Evolutionary conservation across 2,329 filamentous ascomycete species (phyloP), one percentile per base, ranked within the genome.

Genomic region (Seiridium cupressi): DNA sequence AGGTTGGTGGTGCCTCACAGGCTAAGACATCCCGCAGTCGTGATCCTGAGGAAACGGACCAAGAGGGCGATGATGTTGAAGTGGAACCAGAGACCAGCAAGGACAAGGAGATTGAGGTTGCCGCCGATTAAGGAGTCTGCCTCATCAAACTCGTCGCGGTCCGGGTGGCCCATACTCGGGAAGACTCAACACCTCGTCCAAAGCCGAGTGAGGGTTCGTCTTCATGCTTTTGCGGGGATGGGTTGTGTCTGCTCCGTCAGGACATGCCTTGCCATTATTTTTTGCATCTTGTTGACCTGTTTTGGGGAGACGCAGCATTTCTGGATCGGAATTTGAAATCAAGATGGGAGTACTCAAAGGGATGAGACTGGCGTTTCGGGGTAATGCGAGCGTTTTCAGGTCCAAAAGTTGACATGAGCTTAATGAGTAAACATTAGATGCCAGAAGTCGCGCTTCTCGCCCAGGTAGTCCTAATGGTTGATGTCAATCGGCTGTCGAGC

Each of bases 1-100:
- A 80, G 18, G 72, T 83, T 36, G 49, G 60, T 32, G 44, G 44
- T 36, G 49, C 55, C 31, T 40, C 58, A 10, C 59, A 59, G 51
- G 5, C 35, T 8, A 55, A 38, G 51, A 18, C n/a, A 4, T 26
- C 18, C 32, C 46, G 31, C 13, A 31, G 18, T 13, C 35, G 40
- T 18, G 51, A 60, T 46, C 57, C 57, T 10, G 49, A 53, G 5
- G 57, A 59, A 8, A 51, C 51, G 7, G 58, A 60, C 26, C 44
- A 49, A 31, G 58, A 55, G 57, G 55, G 46, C 35, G 46, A 58
- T 9, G 55, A 49, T 49, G 47, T 49, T 7, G 49, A 38, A 11
- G 34, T 38, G 9, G 49, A 36, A n/a, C 10, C 10, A 11, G 35
- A 40, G 18, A 26, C 18, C 18, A 26, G 18, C 32, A 13, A 36